Conservation (phyloP, 2,329 filamentous ascomycete species). For the Acephala macrosclerotiorum region DNA sequence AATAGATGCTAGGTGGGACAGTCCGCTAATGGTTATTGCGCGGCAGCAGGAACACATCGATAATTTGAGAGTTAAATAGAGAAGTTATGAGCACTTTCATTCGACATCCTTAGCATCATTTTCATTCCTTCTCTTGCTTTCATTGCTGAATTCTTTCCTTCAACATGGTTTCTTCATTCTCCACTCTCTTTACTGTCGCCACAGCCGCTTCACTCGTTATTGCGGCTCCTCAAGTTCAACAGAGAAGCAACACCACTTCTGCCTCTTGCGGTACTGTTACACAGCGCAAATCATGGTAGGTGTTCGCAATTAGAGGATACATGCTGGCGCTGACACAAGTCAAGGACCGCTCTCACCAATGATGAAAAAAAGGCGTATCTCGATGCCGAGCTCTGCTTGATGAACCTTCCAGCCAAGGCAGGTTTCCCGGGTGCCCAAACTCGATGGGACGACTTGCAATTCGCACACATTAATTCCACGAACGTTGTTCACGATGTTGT, state of each 20-base stretch:
- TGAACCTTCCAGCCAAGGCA: neutral
- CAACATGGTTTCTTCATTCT: neutral
- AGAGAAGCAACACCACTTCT: neutral
- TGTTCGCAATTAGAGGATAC: no score
- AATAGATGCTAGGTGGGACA: neutral
- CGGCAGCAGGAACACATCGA: neutral
- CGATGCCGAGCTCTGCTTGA: slow-evolving; percentile 8
- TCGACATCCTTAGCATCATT: neutral
- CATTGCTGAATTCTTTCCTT: neutral
- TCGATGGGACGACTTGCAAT: slow-evolving; percentile 11
- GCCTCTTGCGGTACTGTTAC: neutral
- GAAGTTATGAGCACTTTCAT: neutral
- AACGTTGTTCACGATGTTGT: slow-evolving; percentile 12
- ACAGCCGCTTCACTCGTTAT: slow-evolving; percentile 1
- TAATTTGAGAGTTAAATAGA: neutral
- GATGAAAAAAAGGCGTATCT: slow-evolving; percentile 6
- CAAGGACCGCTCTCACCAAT: neutral
- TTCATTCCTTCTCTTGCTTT: neutral
- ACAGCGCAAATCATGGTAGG: slow-evolving; percentile 9
- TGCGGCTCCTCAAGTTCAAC: neutral
- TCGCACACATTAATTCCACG: slow-evolving; percentile 4
- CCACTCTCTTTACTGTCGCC: neutral
- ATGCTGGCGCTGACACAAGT: neutral
- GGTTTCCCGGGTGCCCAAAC: slow-evolving; percentile 6
- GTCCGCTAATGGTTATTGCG: neutral